These are phyloP conservation scores for Cajanus cajan DNA, from an alignment of 306 rosid species.

Conservation along the genomic window DNA sequence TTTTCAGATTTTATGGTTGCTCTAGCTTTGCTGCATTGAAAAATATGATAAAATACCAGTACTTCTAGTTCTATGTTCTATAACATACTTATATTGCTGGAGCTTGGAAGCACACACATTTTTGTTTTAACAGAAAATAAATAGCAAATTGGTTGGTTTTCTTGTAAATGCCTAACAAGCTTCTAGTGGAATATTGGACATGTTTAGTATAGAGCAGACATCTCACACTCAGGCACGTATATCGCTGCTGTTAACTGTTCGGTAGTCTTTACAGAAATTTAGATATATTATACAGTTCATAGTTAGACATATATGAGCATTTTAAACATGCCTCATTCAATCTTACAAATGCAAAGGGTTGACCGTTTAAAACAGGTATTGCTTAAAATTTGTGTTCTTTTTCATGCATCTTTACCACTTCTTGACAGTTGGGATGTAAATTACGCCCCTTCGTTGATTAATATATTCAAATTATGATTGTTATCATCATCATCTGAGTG, in stretches of 20 bases:
- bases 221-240: not conserved
- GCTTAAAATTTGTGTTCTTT: not conserved
- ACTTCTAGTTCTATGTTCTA: not conserved
- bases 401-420: not conserved
- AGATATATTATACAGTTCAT: not conserved
- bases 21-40: not conserved
- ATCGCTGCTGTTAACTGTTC: not conserved
- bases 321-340: not conserved
- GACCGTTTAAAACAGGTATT: not conserved
- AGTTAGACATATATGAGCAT: not conserved
- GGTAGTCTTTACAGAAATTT: not conserved
- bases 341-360: not conserved
- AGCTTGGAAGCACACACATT: not conserved
- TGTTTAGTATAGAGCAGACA: not conserved
- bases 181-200: not conserved
- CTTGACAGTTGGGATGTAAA: not conserved
- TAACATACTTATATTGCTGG: conserved; percentile 9
- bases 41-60: not conserved
- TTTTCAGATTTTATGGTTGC: conserved; percentile 8
- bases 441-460: not conserved
- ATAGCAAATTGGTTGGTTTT: conserved; percentile 1
- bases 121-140: not conserved
- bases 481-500: no score
- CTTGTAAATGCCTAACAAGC: not conserved
- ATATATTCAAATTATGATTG: not conserved